Evolutionary conservation across 345 rosid species (phyloP), one percentile per base, ranked within the genome.

Genomic region (Pistacia atlantica): DNA sequence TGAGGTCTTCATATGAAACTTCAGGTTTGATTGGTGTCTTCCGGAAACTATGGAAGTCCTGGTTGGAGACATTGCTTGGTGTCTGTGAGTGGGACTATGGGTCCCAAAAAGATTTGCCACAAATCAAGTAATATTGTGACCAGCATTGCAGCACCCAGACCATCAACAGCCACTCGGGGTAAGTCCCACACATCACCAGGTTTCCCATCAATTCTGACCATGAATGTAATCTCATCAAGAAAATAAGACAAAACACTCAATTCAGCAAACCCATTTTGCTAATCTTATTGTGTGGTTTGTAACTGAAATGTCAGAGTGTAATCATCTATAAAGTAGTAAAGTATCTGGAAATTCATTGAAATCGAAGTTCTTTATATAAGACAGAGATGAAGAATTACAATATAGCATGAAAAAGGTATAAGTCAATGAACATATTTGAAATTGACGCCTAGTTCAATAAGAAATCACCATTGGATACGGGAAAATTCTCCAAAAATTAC

Each of bases 21-120:
- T 82, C 78, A 81, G 45, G 82, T 77, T 83, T 72, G 77, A 55
- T 49, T 38, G 46, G 74, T n/a, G 55, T 77, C 80, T 73, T 86
- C 87, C 8, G 88, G 80, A 76, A 96, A 88, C 98, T 98, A 96
- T 59, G 92, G 93, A 56, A 94, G 83, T 72, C 95, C 98, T 2
- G 97, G 88, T 72, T 92, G 86, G 74, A 77, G 76, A 81, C 97
- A 91, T n/a, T 80, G 88, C 70, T 80, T 80, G 18, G 91, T 73
- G n/a, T 84, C 88, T 1, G 91, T 82, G 48, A 87, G 33, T 7
- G 89, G 87, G 69, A 94, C 88, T 42, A 96, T 91, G 57, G 99
- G 98, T 84, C 99, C 99, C 2, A 96, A 87, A 83, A 88, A 89
- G 77, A 96, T 82, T 69, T 97, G 94, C 99, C 99, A 94, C 72